A percentile compares a stretch with the other conserved stretches of the same genome.
Conservation (phyloP, 2,329 filamentous ascomycete genomes). For the Chalaropsis ovoidea region DNA sequence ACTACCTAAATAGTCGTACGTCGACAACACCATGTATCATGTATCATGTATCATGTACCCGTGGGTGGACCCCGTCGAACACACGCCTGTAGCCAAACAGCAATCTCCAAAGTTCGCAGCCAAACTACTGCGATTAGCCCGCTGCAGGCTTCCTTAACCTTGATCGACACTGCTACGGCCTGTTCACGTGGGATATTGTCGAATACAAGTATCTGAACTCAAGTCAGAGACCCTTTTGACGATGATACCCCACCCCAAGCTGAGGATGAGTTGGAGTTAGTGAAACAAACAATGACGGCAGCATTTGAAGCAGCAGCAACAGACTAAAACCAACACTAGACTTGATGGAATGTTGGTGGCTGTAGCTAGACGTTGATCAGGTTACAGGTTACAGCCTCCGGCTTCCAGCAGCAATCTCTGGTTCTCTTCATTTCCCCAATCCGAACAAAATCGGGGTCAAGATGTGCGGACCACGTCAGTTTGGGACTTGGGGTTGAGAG, state of each 20-base stretch:
- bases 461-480: background rate
- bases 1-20: too few species aligned
- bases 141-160: background rate
- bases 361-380: too few species aligned
- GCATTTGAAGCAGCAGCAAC: too few species aligned
- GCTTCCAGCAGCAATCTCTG: background rate
- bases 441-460: background rate
- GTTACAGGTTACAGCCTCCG: too few species aligned
- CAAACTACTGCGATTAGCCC: background rate
- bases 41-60: too few species aligned
- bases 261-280: background rate
- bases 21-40: too few species aligned
- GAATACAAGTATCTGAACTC: background rate
- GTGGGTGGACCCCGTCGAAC: too few species aligned
- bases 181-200: background rate
- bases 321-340: too few species aligned
- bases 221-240: background rate
- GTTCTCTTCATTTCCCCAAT: background rate
- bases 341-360: too few species aligned
- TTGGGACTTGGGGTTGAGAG: background rate
- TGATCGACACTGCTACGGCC: background rate
- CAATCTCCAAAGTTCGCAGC: background rate
- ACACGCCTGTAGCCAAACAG: background rate
- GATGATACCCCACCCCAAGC: background rate
- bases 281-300: background rate